Base-by-base conservation (phyloP, 83 land plant species). In the Picea abies region DNA sequence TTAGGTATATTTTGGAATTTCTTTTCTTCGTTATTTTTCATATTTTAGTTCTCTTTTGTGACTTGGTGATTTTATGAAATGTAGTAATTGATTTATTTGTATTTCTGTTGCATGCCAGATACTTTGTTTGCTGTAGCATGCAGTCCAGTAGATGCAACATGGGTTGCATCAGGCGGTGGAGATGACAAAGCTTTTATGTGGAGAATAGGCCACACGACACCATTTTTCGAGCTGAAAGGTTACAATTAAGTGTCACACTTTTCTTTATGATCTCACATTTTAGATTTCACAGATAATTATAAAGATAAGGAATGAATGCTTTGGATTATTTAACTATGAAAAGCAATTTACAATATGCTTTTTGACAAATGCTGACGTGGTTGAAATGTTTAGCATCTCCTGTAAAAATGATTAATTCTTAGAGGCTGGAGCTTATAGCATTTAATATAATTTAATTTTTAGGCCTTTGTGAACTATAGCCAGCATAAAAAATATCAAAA, bases 161-260 rank as follows among this genome's bases (percentile, higher is more conserved):
- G 93, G 71, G 96, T 97, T 32, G 96, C 96, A 25, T 90, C 98
- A 20, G 96, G 98, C 16, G 97, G 99, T 86, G 93, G 93, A 73
- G 99, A 97, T 89, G 98, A 95, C 60, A 92, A 56, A 69, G 90
- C 91, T 32, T 97, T 90, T 79, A 10, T 97, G 29, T 97, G 99
- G 99, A 90, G 84, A 64, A 92, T 97, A 79, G 92, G 92, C 37
- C 82, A 84, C 20, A 90, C 72, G 64, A 92, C 87, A 75, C 81
- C 83, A 81, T 86, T 83, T 39, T 62, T 81, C 70, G 89, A 92
- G 85, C 90, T 96, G 7, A 73, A 82, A 90, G 96, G 98, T 92
- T 76, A 62, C 44, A 41, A 41, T 41, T 41, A 41, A 41, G 44
- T 41, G 44, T 6, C 5, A 0, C 44, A 41, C 44, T 41, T 41